phyloP scores from a whole-genome alignment of 768 basidiomycete genomes.

The Phaeotremella skinneri region DNA sequence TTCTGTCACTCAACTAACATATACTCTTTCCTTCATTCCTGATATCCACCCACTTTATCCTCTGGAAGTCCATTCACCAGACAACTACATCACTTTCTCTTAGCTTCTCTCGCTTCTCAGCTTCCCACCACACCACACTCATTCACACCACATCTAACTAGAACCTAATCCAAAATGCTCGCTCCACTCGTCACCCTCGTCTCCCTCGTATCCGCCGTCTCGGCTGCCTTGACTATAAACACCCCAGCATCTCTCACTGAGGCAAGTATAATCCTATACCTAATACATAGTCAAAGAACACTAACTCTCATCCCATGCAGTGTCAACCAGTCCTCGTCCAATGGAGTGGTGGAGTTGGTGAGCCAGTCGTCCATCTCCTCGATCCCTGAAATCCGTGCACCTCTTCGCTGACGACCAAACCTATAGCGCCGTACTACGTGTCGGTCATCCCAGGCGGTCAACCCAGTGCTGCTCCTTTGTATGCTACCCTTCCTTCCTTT shows the following conservation, averaged over 20 bases:
- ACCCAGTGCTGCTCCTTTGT: conserved; percentile 36
- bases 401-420: neutral
- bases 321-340: conserved; percentile 36
- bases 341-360: conserved; percentile 35
- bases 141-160: conserved; percentile 7
- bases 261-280: neutral
- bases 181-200: conserved; percentile 20
- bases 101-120: too few relatives aligned
- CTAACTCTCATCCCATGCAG: conserved; percentile 9
- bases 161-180: conserved; percentile 23
- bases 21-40: neutral
- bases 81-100: too few relatives aligned
- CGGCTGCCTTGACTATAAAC: conserved; percentile 34
- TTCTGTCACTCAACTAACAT: too few relatives aligned
- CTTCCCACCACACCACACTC: neutral
- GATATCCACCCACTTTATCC: conserved; percentile 6
- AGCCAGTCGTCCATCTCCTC: conserved; percentile 8
- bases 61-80: too few relatives aligned
- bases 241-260: conserved; percentile 35
- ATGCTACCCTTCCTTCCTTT: conserved; percentile 1
- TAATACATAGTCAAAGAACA: neutral
- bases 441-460: conserved; percentile 43
- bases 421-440: conserved; percentile 36
- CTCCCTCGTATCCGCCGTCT: conserved; percentile 14
- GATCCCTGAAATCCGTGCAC: neutral